Evolutionary conservation across 257 asterid species (phyloP), one percentile per base, ranked within the genome.

Genomic region (Gentiana straminea): DNA sequence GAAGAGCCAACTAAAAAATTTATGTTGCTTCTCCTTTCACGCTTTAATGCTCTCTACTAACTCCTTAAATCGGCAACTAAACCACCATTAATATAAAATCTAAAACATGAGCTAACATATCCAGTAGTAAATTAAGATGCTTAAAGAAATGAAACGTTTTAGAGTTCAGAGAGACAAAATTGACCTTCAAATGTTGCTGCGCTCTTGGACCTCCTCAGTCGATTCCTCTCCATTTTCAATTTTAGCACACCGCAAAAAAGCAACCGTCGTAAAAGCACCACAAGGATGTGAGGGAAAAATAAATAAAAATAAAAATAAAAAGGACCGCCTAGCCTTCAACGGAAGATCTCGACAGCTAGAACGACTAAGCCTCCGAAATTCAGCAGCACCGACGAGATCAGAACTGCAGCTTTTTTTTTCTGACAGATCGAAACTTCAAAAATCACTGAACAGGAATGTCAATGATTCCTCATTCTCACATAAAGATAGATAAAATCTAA

Each of bases 191-290:
- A 37, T 49, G 78, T 80, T 34, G 94, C 64, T 63, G 86, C 80
- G 56, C 96, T 87, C 65, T 68, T 84, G 58, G 90, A 77, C 77
- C 81, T 91, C 77, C 84, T 64, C 70, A 78, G 95, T 12, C 95
- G 95, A 81, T 79, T 68, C 71, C 74, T 77, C 81, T 90, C 94
- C 98, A 86, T 85, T 68, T 73, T 64, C 63, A 80, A 64, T 55
- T 64, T 73, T 78, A 74, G 79, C 75, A 65, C 63, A 15, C 53
- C 57, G 53, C 60, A 66, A n/a, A 51, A 50, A 44, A 61, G 58
- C 70, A 15, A 41, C 52, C 24, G 49, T n/a, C 1, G 52, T 13
- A 44, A 57, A 57, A 57, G 24, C 43, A 45, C 51, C 57, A 69
- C 61, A 53, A 68, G 77, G 61, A 7, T 73, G 43, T 33, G 43